These are phyloP conservation scores for Aspergillus eucalypticola DNA, from an alignment of 2,329 filamentous ascomycete genomes.

Conservation along the genomic window DNA sequence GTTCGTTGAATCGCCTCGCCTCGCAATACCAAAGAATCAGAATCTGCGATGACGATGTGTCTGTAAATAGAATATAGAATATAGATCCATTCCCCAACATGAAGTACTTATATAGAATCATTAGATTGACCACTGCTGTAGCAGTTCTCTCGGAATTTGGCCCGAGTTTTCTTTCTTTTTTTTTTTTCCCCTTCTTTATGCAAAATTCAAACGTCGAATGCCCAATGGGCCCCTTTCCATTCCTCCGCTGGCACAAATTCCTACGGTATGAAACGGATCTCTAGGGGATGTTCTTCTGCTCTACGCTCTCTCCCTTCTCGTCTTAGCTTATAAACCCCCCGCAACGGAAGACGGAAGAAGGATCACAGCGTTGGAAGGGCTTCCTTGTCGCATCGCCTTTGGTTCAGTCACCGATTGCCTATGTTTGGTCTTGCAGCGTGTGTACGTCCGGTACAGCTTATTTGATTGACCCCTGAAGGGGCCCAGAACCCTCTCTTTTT, in stretches of 20 bases:
- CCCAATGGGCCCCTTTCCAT: not conserved
- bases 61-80: not conserved
- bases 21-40: not conserved
- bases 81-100: not conserved
- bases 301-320: not conserved
- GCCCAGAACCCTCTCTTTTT: conserved; percentile 3
- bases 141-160: not conserved
- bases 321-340: not conserved
- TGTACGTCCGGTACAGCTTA: conserved; percentile 3
- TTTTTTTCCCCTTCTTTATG: too few species aligned
- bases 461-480: conserved; percentile 3
- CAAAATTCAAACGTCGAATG: not conserved
- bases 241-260: not conserved
- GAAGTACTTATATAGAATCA: not conserved
- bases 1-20: conserved; percentile 4
- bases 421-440: not conserved
- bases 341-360: conserved; percentile 1
- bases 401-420: not conserved
- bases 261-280: not conserved
- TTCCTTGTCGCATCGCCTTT: not conserved
- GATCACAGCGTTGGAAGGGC: not conserved
- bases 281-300: not conserved
- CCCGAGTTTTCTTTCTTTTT: not conserved
- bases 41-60: conserved; percentile 2
- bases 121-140: not conserved